These are phyloP conservation scores for Pseudopithomyces maydicus DNA, from an alignment of 2,329 filamentous ascomycete genomes.

Conservation along the genomic window DNA sequence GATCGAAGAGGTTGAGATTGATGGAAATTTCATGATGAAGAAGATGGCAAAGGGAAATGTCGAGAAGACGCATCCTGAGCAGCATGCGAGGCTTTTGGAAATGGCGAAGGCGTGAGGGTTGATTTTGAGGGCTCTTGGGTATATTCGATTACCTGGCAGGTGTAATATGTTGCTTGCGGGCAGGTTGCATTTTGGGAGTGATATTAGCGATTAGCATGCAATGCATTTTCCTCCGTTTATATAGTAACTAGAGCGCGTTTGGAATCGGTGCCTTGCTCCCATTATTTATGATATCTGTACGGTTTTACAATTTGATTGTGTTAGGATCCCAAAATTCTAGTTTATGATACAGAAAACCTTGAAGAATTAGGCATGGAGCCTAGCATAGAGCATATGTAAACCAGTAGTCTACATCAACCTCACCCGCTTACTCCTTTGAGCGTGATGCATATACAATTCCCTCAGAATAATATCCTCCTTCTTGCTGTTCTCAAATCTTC, in stretches of 20 bases:
- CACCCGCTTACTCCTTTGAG: neutral
- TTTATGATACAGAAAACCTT: no score
- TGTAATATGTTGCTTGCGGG: neutral
- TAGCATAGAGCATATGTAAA: neutral
- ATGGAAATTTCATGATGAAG: constrained; percentile 50
- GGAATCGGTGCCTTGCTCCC: no score
- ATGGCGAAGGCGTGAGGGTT: constrained; percentile 27
- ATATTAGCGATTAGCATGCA: no score
- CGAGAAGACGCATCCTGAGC: constrained; percentile 47
- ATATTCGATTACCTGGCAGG: neutral
- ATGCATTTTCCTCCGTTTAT: no score
- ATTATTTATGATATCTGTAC: no score
- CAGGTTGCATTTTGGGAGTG: neutral
- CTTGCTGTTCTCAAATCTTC: neutral
- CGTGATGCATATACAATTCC: constrained; percentile 8
- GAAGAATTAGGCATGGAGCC: no score
- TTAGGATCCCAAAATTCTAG: neutral
- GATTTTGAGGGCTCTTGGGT: neutral
- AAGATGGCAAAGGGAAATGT: constrained; percentile 49
- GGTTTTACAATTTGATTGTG: neutral
- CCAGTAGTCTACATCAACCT: neutral
- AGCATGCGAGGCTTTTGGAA: constrained; percentile 43
- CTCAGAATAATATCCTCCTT: constrained; percentile 9
- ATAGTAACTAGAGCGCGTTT: no score
- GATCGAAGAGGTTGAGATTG: constrained; percentile 47